Evolutionary conservation across 2,329 filamentous ascomycete genomes (phyloP).

Genomic region (Diaporthe humulicola): DNA sequence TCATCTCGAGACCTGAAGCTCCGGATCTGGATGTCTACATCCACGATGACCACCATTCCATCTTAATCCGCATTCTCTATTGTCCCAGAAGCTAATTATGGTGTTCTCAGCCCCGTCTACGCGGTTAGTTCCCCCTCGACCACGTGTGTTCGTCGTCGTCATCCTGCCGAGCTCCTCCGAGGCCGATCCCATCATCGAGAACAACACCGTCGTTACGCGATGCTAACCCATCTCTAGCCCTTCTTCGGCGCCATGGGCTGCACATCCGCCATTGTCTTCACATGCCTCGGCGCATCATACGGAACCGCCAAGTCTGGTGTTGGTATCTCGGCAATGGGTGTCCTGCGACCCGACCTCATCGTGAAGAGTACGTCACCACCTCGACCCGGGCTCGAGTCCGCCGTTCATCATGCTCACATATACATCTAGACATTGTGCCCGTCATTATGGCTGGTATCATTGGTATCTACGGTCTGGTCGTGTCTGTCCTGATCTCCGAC

Average conservation of each 20-base stretch:
- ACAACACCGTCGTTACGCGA: conserved; percentile 37
- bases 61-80: conserved; percentile 38
- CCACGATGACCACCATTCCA: conserved; percentile 24
- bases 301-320: conserved; percentile 97
- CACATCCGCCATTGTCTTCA: conserved; percentile 72
- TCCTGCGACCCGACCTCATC: conserved; percentile 96
- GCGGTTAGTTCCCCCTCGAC: conserved; percentile 80
- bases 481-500: conserved; percentile 88
- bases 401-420: conserved; percentile 36
- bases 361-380: conserved; percentile 87
- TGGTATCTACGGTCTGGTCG: conserved; percentile 96
- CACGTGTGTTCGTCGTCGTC: conserved; percentile 34
- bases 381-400: conserved; percentile 28
- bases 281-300: conserved; percentile 62
- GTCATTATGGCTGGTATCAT: conserved; percentile 99
- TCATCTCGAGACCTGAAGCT: conserved; percentile 38
- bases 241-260: conserved; percentile 99
- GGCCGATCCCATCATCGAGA: conserved; percentile 39
- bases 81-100: conserved; percentile 59
- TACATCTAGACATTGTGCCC: conserved; percentile 91
- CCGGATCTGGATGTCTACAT: conserved; percentile 47
- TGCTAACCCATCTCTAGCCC: conserved; percentile 66
- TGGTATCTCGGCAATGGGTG: conserved; percentile 98
- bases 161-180: conserved; percentile 46
- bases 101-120: conserved; percentile 86